A percentile compares a stretch with the other conserved stretches of the same genome.
Conservation (phyloP, 257 asterid genomes). For the Solanum corneliomulleri region DNA sequence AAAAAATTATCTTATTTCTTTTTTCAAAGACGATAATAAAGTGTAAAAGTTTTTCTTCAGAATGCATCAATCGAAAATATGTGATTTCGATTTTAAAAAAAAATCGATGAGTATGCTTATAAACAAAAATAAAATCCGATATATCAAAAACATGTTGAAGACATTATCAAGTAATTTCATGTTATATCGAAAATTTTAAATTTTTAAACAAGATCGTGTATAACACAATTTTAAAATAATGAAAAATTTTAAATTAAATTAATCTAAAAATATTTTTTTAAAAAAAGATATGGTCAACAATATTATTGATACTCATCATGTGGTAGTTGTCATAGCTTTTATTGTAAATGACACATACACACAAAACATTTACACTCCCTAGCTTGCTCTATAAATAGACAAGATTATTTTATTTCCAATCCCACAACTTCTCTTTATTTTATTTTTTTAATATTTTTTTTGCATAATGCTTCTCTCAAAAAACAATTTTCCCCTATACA, state of each 20-base stretch:
- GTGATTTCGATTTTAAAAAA: not conserved
- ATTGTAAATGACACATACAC: not conserved
- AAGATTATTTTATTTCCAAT: not conserved
- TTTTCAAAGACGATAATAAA: not conserved
- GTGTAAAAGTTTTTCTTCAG: not conserved
- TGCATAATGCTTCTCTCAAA: not conserved
- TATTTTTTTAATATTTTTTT: too few relatives aligned
- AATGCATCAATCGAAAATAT: not conserved
- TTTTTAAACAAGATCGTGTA: too few relatives aligned
- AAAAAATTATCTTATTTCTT: not conserved
- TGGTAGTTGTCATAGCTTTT: not conserved
- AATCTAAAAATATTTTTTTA: not conserved
- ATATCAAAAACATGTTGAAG: too few relatives aligned
- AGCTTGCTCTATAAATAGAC: not conserved
- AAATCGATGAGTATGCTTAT: not conserved
- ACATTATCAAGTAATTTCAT: too few relatives aligned
- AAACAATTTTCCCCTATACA: not conserved
- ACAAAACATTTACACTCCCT: not conserved
- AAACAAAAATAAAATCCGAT: too few relatives aligned
- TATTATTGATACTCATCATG: not conserved
- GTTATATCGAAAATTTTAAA: not conserved
- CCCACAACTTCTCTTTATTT: not conserved
- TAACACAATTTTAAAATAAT: too few relatives aligned
- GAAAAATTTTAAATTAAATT: not conserved
- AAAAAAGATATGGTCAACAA: not conserved